Evolutionary conservation across 805 yeast species (phyloP).

Genomic region (Yamadazyma nakazawae): DNA sequence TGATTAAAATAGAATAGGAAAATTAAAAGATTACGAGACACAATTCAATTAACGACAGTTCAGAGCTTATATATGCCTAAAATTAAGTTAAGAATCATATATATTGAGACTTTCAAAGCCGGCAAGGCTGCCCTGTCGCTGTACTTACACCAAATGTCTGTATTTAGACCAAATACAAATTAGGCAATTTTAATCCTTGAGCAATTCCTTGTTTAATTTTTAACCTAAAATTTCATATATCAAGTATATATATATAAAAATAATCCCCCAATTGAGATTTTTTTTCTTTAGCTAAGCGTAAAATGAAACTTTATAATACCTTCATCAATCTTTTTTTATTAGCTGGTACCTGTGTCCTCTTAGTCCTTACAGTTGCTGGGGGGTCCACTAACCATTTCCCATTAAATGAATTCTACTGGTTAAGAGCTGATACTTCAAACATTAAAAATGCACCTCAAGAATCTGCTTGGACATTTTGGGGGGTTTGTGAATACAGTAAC

Average conservation of each 20-base stretch:
- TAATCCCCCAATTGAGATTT: background rate
- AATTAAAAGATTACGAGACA: too few relatives aligned
- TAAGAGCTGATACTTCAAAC: slow-evolving; percentile 66
- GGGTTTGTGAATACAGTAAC: slow-evolving; percentile 55
- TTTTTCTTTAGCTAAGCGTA: background rate
- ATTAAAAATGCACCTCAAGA: slow-evolving; percentile 47
- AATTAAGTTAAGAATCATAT: background rate
- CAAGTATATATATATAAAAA: slow-evolving; percentile 5
- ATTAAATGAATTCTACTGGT: slow-evolving; percentile 70
- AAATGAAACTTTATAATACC: slow-evolving; percentile 33
- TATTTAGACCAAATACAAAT: slow-evolving; percentile 8
- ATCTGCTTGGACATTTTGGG: slow-evolving; percentile 83
- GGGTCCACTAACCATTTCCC: slow-evolving; percentile 61
- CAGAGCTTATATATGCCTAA: too few relatives aligned
- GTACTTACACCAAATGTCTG: background rate
- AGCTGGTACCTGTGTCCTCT: slow-evolving; percentile 39
- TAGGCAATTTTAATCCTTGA: slow-evolving; percentile 7
- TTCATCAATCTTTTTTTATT: slow-evolving; percentile 36
- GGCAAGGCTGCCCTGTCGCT: background rate
- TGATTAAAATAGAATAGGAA: too few relatives aligned
- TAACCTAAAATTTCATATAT: slow-evolving; percentile 5
- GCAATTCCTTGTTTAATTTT: slow-evolving; percentile 8
- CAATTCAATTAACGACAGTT: too few relatives aligned
- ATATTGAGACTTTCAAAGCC: background rate
- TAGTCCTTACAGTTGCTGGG: slow-evolving; percentile 61